Base-by-base conservation (phyloP, 129 eudicot species). In the Flaveria ramosissima region DNA sequence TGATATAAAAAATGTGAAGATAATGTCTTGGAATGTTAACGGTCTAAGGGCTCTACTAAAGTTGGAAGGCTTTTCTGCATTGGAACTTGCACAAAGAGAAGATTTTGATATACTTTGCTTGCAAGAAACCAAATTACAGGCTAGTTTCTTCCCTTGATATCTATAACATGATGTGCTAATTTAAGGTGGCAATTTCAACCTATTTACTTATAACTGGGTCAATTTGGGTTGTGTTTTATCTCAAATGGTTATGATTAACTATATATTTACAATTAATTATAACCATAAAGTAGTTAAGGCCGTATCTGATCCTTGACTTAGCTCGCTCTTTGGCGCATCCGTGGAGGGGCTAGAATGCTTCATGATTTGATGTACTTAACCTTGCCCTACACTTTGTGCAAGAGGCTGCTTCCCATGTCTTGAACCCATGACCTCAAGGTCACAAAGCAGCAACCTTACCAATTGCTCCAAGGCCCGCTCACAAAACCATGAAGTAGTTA, bases 81-180 rank as follows among this genome's bases (percentile, higher is more conserved):
- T 85, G 59, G 83, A 87, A 80, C 92, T 94, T 87, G 97, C 98
- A 52, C 81, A 84, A 73, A 87, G 99, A 84, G 99, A 95, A 83
- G 85, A 88, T 80, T 95, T 95, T 78, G 99, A 95, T 77, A 86
- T 95, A 6, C 82, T 95, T 73, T 95, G 99, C 87, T 85, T 95
- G 85, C 99, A 95, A 70, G 99, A 95, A 88, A 95, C 99, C 15
- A 95, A 95, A 84, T 69, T 95, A 46, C 99, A 95, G 96, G 99
- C 79, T 77, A 62, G 84, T 72, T 27, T 72, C 51, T 36, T 36
- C 10, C 56, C 46, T 20, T 42, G n/a, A 57, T 53, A 16, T 60
- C 70, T 7, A 16, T 74, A 39, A 13, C 16, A 56, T 21, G 20
- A 46, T 57, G 23, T 45, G 36, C 42, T 26, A 24, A 61, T 61